These are phyloP conservation scores for Podaxis pistillaris DNA, from an alignment of 768 basidiomycete species.

Conservation along the genomic window DNA sequence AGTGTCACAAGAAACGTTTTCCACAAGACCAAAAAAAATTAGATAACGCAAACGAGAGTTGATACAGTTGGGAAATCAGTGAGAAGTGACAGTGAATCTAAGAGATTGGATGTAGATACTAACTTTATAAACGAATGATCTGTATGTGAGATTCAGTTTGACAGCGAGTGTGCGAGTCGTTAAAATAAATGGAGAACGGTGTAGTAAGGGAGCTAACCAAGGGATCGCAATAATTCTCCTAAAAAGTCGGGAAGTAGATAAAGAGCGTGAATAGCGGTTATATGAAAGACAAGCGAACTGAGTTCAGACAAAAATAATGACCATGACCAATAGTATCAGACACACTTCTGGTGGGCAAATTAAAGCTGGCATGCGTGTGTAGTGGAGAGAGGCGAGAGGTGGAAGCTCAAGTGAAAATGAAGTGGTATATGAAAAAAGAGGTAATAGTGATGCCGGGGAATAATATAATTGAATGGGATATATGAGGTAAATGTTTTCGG, in stretches of 20 bases:
- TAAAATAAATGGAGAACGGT: not conserved
- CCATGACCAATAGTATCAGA: slow-evolving; percentile 1
- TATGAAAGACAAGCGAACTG: slow-evolving; percentile 1
- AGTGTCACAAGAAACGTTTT: not conserved
- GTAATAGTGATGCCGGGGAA: slow-evolving; percentile 17
- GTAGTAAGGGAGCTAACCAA: slow-evolving; percentile 4
- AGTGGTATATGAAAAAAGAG: slow-evolving; percentile 23
- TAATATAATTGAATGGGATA: slow-evolving; percentile 22
- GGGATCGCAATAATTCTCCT: not conserved
- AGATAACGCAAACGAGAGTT: slow-evolving; percentile 14
- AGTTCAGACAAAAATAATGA: slow-evolving; percentile 6
- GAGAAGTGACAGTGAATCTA: slow-evolving; percentile 10
- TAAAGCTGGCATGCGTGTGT: slow-evolving; percentile 18
- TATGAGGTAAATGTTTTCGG: slow-evolving; percentile 20
- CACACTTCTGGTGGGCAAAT: not conserved
- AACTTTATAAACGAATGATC: slow-evolving; percentile 9
- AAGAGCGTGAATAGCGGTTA: slow-evolving; percentile 4
- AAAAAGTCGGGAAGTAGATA: not conserved
- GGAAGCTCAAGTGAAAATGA: slow-evolving; percentile 19
- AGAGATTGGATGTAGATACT: slow-evolving; percentile 6
- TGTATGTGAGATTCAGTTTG: not conserved
- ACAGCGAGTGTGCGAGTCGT: not conserved
- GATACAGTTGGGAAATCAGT: slow-evolving; percentile 8
- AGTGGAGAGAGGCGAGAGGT: slow-evolving; percentile 16
- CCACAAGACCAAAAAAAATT: not conserved